Base-by-base conservation (phyloP, 768 basidiomycete genomes). In the Lyophyllum decastes region DNA sequence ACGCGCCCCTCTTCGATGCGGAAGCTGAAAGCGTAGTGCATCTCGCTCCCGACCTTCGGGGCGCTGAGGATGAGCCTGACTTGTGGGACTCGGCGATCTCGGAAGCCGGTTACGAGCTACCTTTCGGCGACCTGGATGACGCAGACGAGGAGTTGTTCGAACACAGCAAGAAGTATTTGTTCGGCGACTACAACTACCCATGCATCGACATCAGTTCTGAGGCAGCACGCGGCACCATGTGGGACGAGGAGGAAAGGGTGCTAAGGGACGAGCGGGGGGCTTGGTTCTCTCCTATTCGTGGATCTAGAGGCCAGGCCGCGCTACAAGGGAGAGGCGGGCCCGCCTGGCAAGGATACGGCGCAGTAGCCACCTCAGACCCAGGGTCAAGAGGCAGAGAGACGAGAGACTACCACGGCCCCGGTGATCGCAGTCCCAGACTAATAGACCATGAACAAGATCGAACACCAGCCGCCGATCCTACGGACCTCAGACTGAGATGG, bases 111-210 rank as follows among this genome's bases (percentile, higher is more conserved):
- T 87, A 78, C 61, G 83, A 79, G 7, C 67, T 92, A 24, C 84
- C 84, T 22, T 94, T 93, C 67, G 85, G 85, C 1, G 86, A 85
- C 35, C 69, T 80, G n/a, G 83, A 88, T 58, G 83, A 84, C 2
- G 83, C 71, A 22, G 90, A 92, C 65, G 95, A 97, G 64, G 77
- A 78, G 61, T 72, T 96, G 51, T 98, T 89, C 66, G 79, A 74
- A 26, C 82, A 94, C 38, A 88, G 92, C 69, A 83, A 84, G 69
- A 79, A 83, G 62, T 90, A 93, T 59, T 78, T 95, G 24, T 98
- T 94, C 63, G 94, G 94, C 4, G 91, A 95, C 73, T 94, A 94
- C 68, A 84, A 91, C 66, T 96, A 95, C 68, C 95, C 94, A 0
- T 86, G 84, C 54, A 87, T 95, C 59, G 95, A 96, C 65, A 89